Percentiles rank a stretch among this genome's conserved stretches.
These are phyloP conservation scores for Magnaporthiopsis rhizophila DNA, from an alignment of 2,329 filamentous ascomycete genomes.

Conservation along the genomic window DNA sequence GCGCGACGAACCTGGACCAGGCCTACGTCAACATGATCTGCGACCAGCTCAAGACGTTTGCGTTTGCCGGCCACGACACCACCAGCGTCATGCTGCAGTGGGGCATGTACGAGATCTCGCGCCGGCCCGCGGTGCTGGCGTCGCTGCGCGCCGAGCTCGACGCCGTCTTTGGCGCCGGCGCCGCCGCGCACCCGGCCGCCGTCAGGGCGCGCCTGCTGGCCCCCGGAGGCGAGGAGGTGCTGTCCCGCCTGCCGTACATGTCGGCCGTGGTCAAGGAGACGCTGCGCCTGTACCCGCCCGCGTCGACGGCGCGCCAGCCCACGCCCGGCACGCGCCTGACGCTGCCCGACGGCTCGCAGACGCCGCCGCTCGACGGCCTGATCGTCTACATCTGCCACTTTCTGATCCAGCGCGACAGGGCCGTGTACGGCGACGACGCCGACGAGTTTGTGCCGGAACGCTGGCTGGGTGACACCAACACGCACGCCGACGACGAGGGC, in stretches of 20 bases:
- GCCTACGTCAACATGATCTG: conserved; percentile 22
- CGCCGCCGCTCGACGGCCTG: conserved; percentile 23
- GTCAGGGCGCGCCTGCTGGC: conserved; percentile 20
- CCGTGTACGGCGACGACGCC: conserved; percentile 26
- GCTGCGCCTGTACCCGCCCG: conserved; percentile 26
- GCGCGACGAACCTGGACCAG: conserved; percentile 14
- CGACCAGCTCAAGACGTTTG: conserved; percentile 30
- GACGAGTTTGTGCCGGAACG: conserved; percentile 31
- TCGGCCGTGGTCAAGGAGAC: conserved; percentile 30
- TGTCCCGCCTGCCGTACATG: conserved; percentile 25
- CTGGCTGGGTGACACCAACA: conserved; percentile 25
- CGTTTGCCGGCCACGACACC: conserved; percentile 34
- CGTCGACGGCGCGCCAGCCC: conserved; percentile 21
- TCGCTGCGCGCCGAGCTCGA: conserved; percentile 27
- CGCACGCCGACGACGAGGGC: conserved; percentile 12
- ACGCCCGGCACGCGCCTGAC: conserved; percentile 20
- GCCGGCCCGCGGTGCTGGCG: conserved; percentile 20
- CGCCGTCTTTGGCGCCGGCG: conserved; percentile 23
- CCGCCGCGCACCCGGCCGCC: conserved; percentile 15
- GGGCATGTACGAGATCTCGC: conserved; percentile 28
- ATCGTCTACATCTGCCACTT: conserved; percentile 26
- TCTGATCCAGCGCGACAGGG: conserved; percentile 26
- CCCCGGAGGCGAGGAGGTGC: conserved; percentile 19
- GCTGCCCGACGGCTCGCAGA: conserved; percentile 18
- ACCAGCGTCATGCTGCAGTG: conserved; percentile 28